These are phyloP conservation scores for Dactylellina drechsleri DNA, from an alignment of 2,329 filamentous ascomycete species.

Conservation along the genomic window DNA sequence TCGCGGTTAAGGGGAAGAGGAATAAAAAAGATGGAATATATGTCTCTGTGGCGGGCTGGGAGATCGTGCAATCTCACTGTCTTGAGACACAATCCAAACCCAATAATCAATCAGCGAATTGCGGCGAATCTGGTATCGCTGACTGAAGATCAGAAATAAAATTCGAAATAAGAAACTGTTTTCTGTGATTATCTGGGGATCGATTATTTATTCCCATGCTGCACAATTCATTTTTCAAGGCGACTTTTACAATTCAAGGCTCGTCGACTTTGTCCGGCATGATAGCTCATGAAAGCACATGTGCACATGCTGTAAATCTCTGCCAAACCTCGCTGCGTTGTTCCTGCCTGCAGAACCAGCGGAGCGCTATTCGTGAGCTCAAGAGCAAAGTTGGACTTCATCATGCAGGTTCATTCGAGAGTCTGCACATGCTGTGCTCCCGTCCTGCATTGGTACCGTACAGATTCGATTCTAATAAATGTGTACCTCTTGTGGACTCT, in stretches of 20 bases:
- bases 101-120: conserved; percentile 25
- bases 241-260: too few relatives aligned
- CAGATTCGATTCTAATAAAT: conserved; percentile 3
- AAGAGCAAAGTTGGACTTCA: conserved; percentile 1
- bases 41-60: conserved; percentile 34
- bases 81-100: conserved; percentile 32
- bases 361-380: not conserved
- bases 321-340: conserved; percentile 14
- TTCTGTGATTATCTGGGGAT: too few relatives aligned
- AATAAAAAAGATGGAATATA: not conserved
- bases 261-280: not conserved
- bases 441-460: conserved; percentile 16
- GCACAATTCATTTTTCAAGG: too few relatives aligned
- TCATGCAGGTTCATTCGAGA: conserved; percentile 43
- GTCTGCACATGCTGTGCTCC: conserved; percentile 43
- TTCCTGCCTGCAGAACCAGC: conserved; percentile 34
- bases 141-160: not conserved
- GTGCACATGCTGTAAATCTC: not conserved
- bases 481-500: too few relatives aligned
- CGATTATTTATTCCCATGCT: too few relatives aligned
- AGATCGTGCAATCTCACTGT: conserved; percentile 49
- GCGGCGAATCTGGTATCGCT: conserved; percentile 1
- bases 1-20: conserved; percentile 24
- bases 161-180: too few relatives aligned
- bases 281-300: not conserved